phyloP scores from a whole-genome alignment of 2,329 filamentous ascomycete species.

The Sclerotinia glacialis region DNA sequence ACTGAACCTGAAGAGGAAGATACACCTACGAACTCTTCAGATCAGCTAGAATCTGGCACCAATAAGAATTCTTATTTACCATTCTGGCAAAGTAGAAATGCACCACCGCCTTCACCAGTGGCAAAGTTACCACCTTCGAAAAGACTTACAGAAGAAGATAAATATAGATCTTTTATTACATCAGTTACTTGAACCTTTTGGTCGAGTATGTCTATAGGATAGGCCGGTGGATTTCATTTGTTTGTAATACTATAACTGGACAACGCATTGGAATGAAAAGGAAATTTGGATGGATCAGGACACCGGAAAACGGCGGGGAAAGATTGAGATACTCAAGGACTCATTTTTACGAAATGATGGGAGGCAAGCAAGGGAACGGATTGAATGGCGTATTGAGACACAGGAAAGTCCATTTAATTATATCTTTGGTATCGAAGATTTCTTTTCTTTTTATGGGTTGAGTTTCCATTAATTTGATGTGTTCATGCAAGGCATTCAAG shows the following conservation, averaged over 20 bases:
- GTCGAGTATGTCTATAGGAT: not conserved
- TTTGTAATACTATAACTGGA: conserved; percentile 6
- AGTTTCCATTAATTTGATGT: not conserved
- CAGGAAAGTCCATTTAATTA: not conserved
- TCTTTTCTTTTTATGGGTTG: not conserved
- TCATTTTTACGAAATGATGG: conserved; percentile 9
- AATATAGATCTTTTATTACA: conserved; percentile 48
- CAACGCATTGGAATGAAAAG: conserved; percentile 7
- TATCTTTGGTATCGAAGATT: conserved; percentile 6
- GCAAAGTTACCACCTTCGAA: conserved; percentile 28
- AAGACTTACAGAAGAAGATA: conserved; percentile 45
- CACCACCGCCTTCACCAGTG: conserved; percentile 23
- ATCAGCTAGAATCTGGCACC: conserved; percentile 3
- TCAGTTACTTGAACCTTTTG: conserved; percentile 23
- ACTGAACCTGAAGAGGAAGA: conserved; percentile 25
- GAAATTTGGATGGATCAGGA: conserved; percentile 6
- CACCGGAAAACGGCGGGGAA: conserved; percentile 6
- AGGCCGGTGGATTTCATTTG: conserved; percentile 3
- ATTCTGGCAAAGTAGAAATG: conserved; percentile 34
- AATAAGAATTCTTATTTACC: conserved; percentile 25
- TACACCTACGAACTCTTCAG: conserved; percentile 6
- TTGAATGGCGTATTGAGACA: conserved; percentile 12
- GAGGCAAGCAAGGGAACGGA: conserved; percentile 9
- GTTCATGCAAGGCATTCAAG: not conserved
- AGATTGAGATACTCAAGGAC: conserved; percentile 6